Evolutionary conservation across 2,329 filamentous ascomycete species (phyloP).

Genomic region (Xylariaceae sp.): DNA sequence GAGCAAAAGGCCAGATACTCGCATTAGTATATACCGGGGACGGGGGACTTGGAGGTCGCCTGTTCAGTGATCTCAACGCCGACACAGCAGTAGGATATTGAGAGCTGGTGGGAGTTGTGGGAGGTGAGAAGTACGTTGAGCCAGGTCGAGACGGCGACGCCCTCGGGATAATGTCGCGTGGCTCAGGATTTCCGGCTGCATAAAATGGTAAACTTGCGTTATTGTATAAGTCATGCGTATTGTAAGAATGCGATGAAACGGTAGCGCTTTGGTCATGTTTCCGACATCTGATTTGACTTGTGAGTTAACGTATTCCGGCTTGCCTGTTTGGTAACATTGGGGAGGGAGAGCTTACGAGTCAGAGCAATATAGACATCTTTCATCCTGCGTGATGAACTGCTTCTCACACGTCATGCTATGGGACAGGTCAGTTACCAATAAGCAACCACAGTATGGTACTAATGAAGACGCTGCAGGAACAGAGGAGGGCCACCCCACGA

Average conservation of each 20-base stretch:
- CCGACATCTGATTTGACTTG: slow-evolving; percentile 44
- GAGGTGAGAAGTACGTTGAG: slow-evolving; percentile 53
- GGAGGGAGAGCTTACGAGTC: slow-evolving; percentile 51
- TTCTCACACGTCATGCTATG: slow-evolving; percentile 64
- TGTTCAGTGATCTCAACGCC: slow-evolving; percentile 51
- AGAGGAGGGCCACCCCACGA: slow-evolving; percentile 15
- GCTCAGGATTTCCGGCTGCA: slow-evolving; percentile 45
- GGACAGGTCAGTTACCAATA: slow-evolving; percentile 26
- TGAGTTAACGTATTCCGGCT: slow-evolving; percentile 25
- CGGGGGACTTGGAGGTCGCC: slow-evolving; percentile 52
- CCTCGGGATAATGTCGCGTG: slow-evolving; percentile 59
- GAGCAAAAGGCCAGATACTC: slow-evolving; percentile 52
- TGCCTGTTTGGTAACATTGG: slow-evolving; percentile 13
- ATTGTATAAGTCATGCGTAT: slow-evolving; percentile 30
- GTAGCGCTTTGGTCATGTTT: slow-evolving; percentile 45
- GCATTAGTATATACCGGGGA: slow-evolving; percentile 45
- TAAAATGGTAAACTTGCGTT: slow-evolving; percentile 42
- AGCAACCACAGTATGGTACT: slow-evolving; percentile 28
- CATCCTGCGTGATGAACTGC: slow-evolving; percentile 58
- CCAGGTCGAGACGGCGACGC: slow-evolving; percentile 59
- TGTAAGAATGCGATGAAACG: slow-evolving; percentile 25
- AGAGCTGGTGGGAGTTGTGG: slow-evolving; percentile 44
- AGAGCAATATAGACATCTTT: slow-evolving; percentile 59
- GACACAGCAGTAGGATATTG: slow-evolving; percentile 51
- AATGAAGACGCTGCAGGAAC: slow-evolving; percentile 21